Evolutionary conservation across 768 basidiomycete species (phyloP).

Genomic region (Cystoderma amianthinum): DNA sequence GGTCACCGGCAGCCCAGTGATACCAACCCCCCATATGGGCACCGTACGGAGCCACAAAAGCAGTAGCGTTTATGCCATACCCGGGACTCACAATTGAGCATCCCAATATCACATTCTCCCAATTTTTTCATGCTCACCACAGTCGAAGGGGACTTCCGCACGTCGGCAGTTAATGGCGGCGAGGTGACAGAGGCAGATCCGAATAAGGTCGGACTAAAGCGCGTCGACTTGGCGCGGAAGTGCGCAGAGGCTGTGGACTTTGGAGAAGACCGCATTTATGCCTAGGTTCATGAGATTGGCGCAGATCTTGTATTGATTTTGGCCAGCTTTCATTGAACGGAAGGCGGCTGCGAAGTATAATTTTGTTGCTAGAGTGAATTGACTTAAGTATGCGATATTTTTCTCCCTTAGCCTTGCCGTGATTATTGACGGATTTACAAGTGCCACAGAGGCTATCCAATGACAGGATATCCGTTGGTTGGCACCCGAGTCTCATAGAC

Average conservation of each 20-base stretch:
- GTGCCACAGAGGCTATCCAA: no score
- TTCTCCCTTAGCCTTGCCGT: no score
- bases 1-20: conserved; percentile 64
- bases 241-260: conserved; percentile 57
- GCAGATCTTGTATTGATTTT: conserved; percentile 60
- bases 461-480: no score
- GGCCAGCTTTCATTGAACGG: conserved; percentile 51
- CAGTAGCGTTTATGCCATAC: conserved; percentile 70
- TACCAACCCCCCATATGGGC: conserved; percentile 84
- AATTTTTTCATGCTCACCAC: conserved; percentile 62
- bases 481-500: no score
- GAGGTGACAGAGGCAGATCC: conserved; percentile 43
- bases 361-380: no score
- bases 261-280: conserved; percentile 49
- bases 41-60: conserved; percentile 79
- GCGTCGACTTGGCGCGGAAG: conserved; percentile 49
- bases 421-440: no score
- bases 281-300: conserved; percentile 39
- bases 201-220: conserved; percentile 50
- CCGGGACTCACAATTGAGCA: conserved; percentile 79
- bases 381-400: no score
- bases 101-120: conserved; percentile 56
- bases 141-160: conserved; percentile 74
- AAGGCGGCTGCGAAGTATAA: conserved; percentile 60
- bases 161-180: conserved; percentile 63